Evolutionary conservation across 164 flowering plant genomes (phyloP).

Genomic region (Paratinospora sagittata): DNA sequence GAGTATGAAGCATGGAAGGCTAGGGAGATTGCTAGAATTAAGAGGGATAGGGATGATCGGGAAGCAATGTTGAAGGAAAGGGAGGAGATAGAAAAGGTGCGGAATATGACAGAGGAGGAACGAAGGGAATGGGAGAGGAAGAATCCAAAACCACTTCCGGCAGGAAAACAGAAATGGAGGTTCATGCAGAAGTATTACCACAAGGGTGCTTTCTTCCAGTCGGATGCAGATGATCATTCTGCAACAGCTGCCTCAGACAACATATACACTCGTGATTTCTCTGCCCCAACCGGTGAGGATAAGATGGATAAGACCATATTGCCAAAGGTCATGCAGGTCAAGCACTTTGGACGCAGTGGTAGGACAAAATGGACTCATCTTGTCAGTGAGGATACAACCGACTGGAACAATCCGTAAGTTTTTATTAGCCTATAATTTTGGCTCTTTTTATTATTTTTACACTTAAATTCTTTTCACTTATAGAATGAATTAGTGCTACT

Average conservation of each 20-base stretch:
- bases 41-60: constrained; percentile 79
- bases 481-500: background rate
- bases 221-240: constrained; percentile 44
- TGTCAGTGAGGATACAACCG: constrained; percentile 93
- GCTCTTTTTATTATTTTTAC: background rate
- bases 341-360: constrained; percentile 96
- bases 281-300: constrained; percentile 90
- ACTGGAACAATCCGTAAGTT: constrained; percentile 86
- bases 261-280: constrained; percentile 69
- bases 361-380: constrained; percentile 97
- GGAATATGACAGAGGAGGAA: constrained; percentile 92
- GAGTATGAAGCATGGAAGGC: constrained; percentile 89
- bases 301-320: constrained; percentile 76
- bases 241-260: constrained; percentile 47
- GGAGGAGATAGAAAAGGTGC: constrained; percentile 86
- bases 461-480: background rate
- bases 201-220: constrained; percentile 92
- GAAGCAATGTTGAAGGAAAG: constrained; percentile 77
- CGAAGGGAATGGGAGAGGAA: constrained; percentile 90
- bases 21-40: constrained; percentile 85
- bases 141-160: constrained; percentile 61
- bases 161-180: constrained; percentile 75
- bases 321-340: constrained; percentile 95
- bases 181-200: constrained; percentile 97
- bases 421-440: background rate